These are phyloP conservation scores for Clarkia xantiana DNA, from an alignment of 345 rosid species.

Conservation along the genomic window DNA sequence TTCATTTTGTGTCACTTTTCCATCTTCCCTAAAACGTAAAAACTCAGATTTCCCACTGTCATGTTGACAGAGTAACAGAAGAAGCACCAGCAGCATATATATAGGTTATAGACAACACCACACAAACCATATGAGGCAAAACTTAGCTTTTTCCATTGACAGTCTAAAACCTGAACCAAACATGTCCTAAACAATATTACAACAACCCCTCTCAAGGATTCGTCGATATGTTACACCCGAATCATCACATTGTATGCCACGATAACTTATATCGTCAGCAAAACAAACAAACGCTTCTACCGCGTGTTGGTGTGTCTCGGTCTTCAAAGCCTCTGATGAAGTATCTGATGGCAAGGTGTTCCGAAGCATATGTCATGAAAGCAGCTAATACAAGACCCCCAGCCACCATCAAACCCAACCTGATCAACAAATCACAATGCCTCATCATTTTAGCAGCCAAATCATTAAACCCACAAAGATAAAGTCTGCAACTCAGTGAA, in stretches of 20 bases:
- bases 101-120: not conserved
- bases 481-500: slow-evolving; percentile 1
- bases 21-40: too few species aligned
- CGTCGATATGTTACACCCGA: slow-evolving; percentile 14
- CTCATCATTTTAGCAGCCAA: not conserved
- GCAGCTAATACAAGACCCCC: slow-evolving; percentile 71
- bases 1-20: too few species aligned
- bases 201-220: not conserved
- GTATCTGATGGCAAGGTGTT: slow-evolving; percentile 56
- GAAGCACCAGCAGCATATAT: not conserved
- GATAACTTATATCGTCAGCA: slow-evolving; percentile 19
- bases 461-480: not conserved
- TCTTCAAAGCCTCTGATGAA: slow-evolving; percentile 65
- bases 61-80: too few species aligned
- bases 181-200: slow-evolving; percentile 2
- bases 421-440: slow-evolving; percentile 13
- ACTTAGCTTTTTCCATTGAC: not conserved
- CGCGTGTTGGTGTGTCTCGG: slow-evolving; percentile 28
- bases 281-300: slow-evolving; percentile 28
- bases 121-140: not conserved
- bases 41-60: too few species aligned
- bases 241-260: slow-evolving; percentile 1
- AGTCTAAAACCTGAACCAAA: too few species aligned
- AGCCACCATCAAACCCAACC: slow-evolving; percentile 74
- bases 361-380: slow-evolving; percentile 84